phyloP scores from a whole-genome alignment of 495 filamentous ascomycete genomes.

The Neurospora sp. region DNA sequence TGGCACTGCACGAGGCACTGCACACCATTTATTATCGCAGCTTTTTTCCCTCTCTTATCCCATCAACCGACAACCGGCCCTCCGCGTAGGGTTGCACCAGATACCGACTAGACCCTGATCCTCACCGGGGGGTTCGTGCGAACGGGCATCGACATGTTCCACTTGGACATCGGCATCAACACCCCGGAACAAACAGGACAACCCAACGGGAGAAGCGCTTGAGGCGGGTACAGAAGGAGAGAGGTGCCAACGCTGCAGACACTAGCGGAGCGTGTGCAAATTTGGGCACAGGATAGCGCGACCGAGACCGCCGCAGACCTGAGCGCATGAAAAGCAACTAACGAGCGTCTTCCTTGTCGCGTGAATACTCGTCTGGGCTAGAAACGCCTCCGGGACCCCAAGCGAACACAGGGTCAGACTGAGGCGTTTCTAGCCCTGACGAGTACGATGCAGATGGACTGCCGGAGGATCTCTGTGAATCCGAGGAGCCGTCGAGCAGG shows the following conservation, averaged over 20 bases:
- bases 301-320: neutral
- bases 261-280: neutral
- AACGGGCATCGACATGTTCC: neutral
- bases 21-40: neutral
- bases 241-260: neutral
- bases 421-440: too few relatives aligned
- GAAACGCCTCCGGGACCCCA: too few relatives aligned
- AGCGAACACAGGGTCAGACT: too few relatives aligned
- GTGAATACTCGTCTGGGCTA: too few relatives aligned
- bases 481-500: neutral
- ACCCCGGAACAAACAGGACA: neutral
- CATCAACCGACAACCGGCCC: neutral
- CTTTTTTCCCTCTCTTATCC: neutral
- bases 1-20: neutral
- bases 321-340: neutral
- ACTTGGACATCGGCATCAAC: neutral
- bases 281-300: neutral
- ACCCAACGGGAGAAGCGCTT: neutral
- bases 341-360: neutral
- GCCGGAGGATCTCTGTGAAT: neutral
- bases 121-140: neutral
- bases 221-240: neutral
- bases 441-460: neutral
- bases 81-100: neutral
- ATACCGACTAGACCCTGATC: neutral